Evolutionary conservation across 192 early-diverging fungal species (phyloP), one percentile per base, ranked within the genome.

Genomic region (Jimgerdemannia flammicorona): DNA sequence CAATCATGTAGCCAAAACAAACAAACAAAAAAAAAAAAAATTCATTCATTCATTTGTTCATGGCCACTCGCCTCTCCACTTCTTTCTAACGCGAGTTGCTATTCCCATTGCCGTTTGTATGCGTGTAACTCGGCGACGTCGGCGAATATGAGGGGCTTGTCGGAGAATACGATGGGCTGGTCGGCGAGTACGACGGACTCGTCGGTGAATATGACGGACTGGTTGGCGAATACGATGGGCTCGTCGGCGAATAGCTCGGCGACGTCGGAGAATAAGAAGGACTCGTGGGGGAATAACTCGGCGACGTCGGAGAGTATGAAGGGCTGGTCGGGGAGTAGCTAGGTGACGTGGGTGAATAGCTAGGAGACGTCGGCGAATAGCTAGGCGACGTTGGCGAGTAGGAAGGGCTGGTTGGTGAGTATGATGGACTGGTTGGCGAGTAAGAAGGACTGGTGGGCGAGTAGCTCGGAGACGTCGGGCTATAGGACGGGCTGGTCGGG

Each of bases 281-380:
- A 11, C 84, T 86, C 14, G 94, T 94, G 0, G 95, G 93, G 0
- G 86, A 87, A 81, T 95, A 97, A 3, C 84, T 83, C 14, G 92
- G 90, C 3, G 85, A 90, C 14, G 90, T 88, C n/a, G 92, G 92
- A 40, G 85, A 87, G 79, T 96, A 96, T 29, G 84, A 89, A n/a
- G 94, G 94, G 9, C 84, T 87, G 6, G 93, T 95, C 3, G 95
- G 94, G 0, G 84, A 80, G 79, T 92, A 92, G 9, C 80, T 81
- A 9, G 92, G 91, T 14, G 82, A 87, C 8, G 91, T 89, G 3
- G 91, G 89, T 3, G 79, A 84, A 43, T 91, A 91, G 8, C 82
- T 80, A 66, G 88, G 89, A 29, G 82, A 84, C 40, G 87, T 82
- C 3, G 85, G 84, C 67, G 87, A 86, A 73, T 85, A 87, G 20